Evolutionary conservation across 2,329 filamentous ascomycete genomes (phyloP).

Genomic region (Ustulina deusta): DNA sequence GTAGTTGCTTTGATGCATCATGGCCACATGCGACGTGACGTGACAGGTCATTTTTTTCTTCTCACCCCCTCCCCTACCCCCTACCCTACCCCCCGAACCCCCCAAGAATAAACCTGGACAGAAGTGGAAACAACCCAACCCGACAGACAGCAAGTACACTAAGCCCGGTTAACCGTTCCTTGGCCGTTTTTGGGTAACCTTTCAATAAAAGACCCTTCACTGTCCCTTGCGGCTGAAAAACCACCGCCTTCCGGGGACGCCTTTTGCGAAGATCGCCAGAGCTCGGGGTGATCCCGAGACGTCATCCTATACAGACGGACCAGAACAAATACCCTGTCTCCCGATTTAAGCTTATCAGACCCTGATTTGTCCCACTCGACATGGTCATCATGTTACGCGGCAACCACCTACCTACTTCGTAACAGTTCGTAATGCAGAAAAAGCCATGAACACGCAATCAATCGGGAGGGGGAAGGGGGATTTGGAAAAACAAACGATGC

Average conservation of each 20-base stretch:
- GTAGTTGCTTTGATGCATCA: constrained; percentile 22
- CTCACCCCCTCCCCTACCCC: not conserved
- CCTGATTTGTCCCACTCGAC: constrained; percentile 17
- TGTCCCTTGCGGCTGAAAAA: constrained; percentile 32
- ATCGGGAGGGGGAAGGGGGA: too few species aligned
- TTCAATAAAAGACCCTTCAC: constrained; percentile 10
- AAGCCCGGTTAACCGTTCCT: not conserved
- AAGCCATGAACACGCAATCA: not conserved
- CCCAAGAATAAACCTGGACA: constrained; percentile 7
- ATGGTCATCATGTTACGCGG: constrained; percentile 4
- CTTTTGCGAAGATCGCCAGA: constrained; percentile 1
- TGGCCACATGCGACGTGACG: constrained; percentile 23
- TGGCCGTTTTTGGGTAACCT: constrained; percentile 25
- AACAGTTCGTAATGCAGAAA: not conserved
- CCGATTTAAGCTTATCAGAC: constrained; percentile 31
- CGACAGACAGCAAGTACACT: too few species aligned
- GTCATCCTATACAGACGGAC: constrained; percentile 16
- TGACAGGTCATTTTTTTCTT: constrained; percentile 27
- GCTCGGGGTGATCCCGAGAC: constrained; percentile 2
- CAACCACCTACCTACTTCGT: not conserved
- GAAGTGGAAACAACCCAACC: constrained; percentile 2
- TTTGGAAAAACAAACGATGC: not conserved
- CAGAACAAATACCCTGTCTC: not conserved
- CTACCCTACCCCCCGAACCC: not conserved
- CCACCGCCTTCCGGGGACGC: not conserved